A percentile compares a stretch with the other conserved stretches of the same genome.
Conservation (phyloP, 495 filamentous ascomycete genomes). For the Aspergillus mulundensis region DNA sequence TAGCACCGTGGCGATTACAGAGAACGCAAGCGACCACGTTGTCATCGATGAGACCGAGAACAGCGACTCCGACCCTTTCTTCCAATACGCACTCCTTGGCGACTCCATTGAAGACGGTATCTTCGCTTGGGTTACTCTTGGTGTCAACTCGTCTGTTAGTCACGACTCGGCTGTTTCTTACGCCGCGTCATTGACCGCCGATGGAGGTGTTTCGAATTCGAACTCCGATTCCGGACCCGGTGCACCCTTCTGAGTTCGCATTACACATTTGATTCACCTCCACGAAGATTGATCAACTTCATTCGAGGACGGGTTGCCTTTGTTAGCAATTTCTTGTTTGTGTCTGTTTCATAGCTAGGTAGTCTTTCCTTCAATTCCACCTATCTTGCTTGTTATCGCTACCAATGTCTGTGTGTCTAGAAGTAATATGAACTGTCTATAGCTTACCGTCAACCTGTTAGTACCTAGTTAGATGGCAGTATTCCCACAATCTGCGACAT, state of each 20-base stretch:
- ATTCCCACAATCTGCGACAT: no score
- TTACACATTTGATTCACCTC: background rate
- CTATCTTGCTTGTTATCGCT: background rate
- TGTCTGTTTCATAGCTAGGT: background rate
- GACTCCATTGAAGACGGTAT: constrained; percentile 50
- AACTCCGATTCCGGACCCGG: background rate
- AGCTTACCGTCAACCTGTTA: no score
- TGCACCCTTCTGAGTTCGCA: background rate
- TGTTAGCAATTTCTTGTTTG: background rate
- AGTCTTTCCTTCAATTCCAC: background rate
- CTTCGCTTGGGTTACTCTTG: constrained; percentile 53
- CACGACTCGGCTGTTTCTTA: constrained; percentile 11
- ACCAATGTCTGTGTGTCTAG: background rate
- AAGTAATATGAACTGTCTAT: no score
- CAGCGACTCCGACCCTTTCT: constrained; percentile 50
- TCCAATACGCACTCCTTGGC: constrained; percentile 54
- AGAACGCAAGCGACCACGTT: constrained; percentile 48
- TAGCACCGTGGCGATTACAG: constrained; percentile 43
- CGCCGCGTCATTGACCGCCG: background rate
- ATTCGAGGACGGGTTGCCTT: background rate
- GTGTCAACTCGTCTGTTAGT: constrained; percentile 42
- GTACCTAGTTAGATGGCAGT: no score
- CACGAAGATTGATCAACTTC: background rate
- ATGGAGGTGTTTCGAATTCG: background rate
- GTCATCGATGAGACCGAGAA: constrained; percentile 44